A percentile compares a stretch with the other conserved stretches of the same genome.
phyloP scores from a whole-genome alignment of 1,284 basidiomycete species.

The Boletus holoroseus region DNA sequence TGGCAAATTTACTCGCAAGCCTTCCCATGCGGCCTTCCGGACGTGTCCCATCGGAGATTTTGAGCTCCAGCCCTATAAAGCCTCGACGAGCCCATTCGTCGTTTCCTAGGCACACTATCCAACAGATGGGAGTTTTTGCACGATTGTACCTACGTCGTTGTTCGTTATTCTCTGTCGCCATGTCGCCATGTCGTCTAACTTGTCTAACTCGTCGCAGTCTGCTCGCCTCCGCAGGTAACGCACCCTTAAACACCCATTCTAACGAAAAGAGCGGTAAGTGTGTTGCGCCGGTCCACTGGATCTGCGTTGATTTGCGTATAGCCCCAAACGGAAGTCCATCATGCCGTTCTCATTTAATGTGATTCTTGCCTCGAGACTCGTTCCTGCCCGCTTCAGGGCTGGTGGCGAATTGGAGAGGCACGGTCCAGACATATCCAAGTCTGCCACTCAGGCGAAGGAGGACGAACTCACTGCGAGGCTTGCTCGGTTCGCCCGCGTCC shows the following conservation, averaged over 20 bases:
- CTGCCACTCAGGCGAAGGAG: conserved; percentile 18
- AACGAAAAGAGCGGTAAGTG: conserved; percentile 18
- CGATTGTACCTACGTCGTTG: conserved; percentile 30
- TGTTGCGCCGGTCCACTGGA: neutral
- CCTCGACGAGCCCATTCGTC: neutral
- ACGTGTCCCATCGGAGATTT: conserved; percentile 29
- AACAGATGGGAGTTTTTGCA: conserved; percentile 35
- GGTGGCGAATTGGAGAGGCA: conserved; percentile 22
- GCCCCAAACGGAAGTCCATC: conserved; percentile 10
- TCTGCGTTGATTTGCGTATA: conserved; percentile 13
- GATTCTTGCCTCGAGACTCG: conserved; percentile 22
- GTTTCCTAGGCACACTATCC: conserved; percentile 24
- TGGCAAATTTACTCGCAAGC: conserved; percentile 23
- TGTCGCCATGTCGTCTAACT: neutral
- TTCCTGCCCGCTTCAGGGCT: conserved; percentile 24
- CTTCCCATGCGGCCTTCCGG: conserved; percentile 18
- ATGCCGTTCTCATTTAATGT: conserved; percentile 24
- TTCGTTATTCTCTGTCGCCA: conserved; percentile 14
- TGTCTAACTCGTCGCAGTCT: conserved; percentile 20
- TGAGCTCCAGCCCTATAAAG: conserved; percentile 24
- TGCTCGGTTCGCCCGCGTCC: conserved; percentile 26
- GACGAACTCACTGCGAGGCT: conserved; percentile 22
- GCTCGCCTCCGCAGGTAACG: conserved; percentile 29
- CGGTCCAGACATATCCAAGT: conserved; percentile 28
- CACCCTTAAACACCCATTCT: conserved; percentile 27